Conservation (phyloP, 164 flowering plant genomes). For the Magnolia kwangsiensis region DNA sequence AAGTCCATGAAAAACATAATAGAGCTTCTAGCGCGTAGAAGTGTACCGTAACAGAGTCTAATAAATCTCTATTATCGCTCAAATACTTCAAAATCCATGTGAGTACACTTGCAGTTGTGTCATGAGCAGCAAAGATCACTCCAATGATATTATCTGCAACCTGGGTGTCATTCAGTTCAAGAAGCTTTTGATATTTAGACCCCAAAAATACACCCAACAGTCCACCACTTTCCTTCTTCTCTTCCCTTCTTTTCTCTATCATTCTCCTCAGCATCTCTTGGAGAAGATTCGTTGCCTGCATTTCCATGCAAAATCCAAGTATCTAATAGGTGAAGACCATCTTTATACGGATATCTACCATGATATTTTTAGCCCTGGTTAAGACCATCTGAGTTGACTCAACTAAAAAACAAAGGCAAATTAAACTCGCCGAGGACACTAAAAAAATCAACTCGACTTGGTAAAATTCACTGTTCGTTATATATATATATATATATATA, state of each 20-base stretch:
- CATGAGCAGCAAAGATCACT: slow-evolving; percentile 86
- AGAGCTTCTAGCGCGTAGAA: neutral
- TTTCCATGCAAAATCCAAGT: neutral
- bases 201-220: slow-evolving; percentile 45
- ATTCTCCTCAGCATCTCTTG: slow-evolving; percentile 43
- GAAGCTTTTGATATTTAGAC: slow-evolving; percentile 18
- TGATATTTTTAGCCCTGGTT: no score
- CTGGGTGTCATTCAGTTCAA: slow-evolving; percentile 52
- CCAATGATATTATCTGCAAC: slow-evolving; percentile 85
- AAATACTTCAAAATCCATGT: slow-evolving; percentile 82
- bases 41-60: slow-evolving; percentile 62
- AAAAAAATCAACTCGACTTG: no score
- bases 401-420: neutral
- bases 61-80: slow-evolving; percentile 48
- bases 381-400: neutral
- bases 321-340: neutral
- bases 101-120: slow-evolving; percentile 78
- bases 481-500: no score
- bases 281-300: slow-evolving; percentile 64
- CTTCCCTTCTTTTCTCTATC: slow-evolving; percentile 54
- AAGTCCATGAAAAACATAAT: neutral
- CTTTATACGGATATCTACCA: no score
- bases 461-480: no score
- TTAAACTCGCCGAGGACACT: no score
- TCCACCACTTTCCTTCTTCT: slow-evolving; percentile 31